Evolutionary conservation across 1,139 yeast species (phyloP).

Genomic region (Suhomyces terraborum): DNA sequence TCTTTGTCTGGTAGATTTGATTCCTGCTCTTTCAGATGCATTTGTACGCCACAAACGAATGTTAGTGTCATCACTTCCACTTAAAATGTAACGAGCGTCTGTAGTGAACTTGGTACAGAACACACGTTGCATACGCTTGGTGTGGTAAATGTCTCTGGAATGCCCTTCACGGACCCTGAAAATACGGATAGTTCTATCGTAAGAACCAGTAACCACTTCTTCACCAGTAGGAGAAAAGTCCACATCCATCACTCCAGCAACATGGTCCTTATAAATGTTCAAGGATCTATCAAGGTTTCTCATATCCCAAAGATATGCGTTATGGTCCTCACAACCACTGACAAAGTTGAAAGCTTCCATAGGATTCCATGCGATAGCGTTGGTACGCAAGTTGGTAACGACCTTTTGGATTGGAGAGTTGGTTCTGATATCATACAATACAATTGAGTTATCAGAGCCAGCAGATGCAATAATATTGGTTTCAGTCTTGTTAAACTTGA

Average conservation of each 20-base stretch:
- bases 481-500: conserved; percentile 87
- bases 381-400: conserved; percentile 79
- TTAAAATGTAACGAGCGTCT: conserved; percentile 82
- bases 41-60: conserved; percentile 88
- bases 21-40: conserved; percentile 81
- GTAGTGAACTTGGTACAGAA: conserved; percentile 81
- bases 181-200: conserved; percentile 88
- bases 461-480: conserved; percentile 87
- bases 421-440: conserved; percentile 90
- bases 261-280: conserved; percentile 92
- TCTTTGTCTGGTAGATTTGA: conserved; percentile 79
- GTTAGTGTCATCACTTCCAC: conserved; percentile 97
- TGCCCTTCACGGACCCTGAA: conserved; percentile 81
- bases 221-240: conserved; percentile 98
- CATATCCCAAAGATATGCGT: conserved; percentile 95
- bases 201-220: conserved; percentile 92
- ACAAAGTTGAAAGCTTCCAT: conserved; percentile 96
- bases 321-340: conserved; percentile 92
- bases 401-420: conserved; percentile 90
- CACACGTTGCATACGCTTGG: conserved; percentile 96
- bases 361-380: conserved; percentile 93
- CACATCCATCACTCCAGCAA: conserved; percentile 90
- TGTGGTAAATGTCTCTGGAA: conserved; percentile 92
- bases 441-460: conserved; percentile 89
- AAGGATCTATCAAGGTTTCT: conserved; percentile 77